These are phyloP conservation scores for Metarhizium guizhouense DNA, from an alignment of 2,329 filamentous ascomycete genomes.

Conservation along the genomic window DNA sequence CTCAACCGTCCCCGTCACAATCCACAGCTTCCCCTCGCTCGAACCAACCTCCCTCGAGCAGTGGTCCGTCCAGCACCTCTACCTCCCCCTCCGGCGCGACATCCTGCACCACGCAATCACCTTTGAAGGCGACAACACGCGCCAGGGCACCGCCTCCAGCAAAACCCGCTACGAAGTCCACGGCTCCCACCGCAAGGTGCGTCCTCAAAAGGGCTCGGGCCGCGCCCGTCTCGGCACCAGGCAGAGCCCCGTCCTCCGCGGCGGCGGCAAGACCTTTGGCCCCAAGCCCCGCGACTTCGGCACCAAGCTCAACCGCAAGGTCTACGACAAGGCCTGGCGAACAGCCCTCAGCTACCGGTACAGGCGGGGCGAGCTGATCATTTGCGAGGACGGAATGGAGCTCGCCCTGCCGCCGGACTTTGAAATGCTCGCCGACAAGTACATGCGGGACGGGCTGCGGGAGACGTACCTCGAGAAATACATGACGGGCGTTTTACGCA, in stretches of 20 bases:
- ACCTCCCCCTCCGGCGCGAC: constrained; percentile 80
- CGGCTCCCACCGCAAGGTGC: constrained; percentile 74
- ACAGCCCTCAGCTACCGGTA: constrained; percentile 91
- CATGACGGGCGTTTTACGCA: constrained; percentile 57
- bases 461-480: constrained; percentile 53
- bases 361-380: constrained; percentile 73
- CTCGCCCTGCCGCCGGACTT: constrained; percentile 49
- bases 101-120: constrained; percentile 86
- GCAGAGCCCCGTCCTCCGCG: constrained; percentile 72
- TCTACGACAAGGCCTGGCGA: constrained; percentile 93
- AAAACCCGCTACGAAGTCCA: constrained; percentile 79
- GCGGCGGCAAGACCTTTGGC: constrained; percentile 85
- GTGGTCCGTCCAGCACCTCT: constrained; percentile 75
- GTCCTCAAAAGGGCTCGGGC: constrained; percentile 81
- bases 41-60: constrained; percentile 71
- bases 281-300: constrained; percentile 87
- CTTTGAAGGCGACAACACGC: constrained; percentile 83
- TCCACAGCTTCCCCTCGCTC: constrained; percentile 83
- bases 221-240: constrained; percentile 68
- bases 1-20: constrained; percentile 66
- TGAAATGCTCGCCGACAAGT: constrained; percentile 28
- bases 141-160: constrained; percentile 75
- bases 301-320: constrained; percentile 73
- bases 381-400: constrained; percentile 72
- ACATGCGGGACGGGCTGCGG: constrained; percentile 38